These are phyloP conservation scores for Hemisphaericaspora lyxosophila DNA, from an alignment of 1,139 yeast genomes.

Conservation along the genomic window DNA sequence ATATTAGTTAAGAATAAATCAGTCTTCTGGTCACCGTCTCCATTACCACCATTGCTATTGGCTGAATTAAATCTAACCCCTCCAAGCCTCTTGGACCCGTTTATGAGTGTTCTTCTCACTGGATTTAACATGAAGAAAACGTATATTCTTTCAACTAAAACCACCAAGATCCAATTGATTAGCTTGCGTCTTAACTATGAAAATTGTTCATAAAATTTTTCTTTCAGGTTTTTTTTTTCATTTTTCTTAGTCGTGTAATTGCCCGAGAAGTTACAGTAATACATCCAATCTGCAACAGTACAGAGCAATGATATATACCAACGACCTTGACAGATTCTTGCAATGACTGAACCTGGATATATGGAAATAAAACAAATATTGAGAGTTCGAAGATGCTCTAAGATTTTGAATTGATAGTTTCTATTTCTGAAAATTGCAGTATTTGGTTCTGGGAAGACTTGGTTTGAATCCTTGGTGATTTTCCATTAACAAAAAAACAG, in stretches of 20 bases:
- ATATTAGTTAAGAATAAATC: slow-evolving; percentile 25
- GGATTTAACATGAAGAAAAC: slow-evolving; percentile 7
- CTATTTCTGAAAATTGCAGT: too few species aligned
- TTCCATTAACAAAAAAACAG: too few species aligned
- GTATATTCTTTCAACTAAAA: neutral
- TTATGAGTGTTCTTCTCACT: slow-evolving; percentile 7
- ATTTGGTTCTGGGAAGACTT: too few species aligned
- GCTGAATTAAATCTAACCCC: slow-evolving; percentile 11
- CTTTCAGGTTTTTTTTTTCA: too few species aligned
- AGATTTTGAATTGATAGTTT: too few species aligned
- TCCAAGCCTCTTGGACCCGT: slow-evolving; percentile 4
- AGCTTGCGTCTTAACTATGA: too few species aligned
- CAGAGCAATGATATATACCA: neutral
- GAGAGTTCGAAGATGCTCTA: too few species aligned
- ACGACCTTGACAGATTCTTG: too few species aligned
- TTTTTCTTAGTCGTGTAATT: neutral
- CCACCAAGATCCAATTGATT: too few species aligned
- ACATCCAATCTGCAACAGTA: slow-evolving; percentile 1
- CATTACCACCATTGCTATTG: slow-evolving; percentile 4
- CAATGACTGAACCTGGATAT: too few species aligned
- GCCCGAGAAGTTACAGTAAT: neutral
- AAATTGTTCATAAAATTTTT: neutral
- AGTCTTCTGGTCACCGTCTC: neutral
- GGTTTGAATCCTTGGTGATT: too few species aligned
- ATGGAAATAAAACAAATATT: too few species aligned